Evolutionary conservation across 768 basidiomycete species (phyloP).

Genomic region (Austroboletus festivus): DNA sequence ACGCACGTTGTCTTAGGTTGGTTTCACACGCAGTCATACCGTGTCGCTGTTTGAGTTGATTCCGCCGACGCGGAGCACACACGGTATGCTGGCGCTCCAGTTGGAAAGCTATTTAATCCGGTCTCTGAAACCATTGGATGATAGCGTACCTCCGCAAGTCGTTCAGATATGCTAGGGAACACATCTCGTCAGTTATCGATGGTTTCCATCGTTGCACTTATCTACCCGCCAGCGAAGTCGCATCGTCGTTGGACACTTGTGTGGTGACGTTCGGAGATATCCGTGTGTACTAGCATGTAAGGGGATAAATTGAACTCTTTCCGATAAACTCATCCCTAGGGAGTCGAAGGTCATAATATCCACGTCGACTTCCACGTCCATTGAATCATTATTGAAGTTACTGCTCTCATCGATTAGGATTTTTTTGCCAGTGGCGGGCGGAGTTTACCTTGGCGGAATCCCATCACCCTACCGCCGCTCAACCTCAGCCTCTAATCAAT

Average conservation of each 20-base stretch:
- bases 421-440: not conserved
- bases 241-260: not conserved
- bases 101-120: too few species aligned
- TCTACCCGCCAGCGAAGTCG: not conserved
- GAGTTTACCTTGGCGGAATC: constrained; percentile 5
- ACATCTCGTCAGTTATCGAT: not conserved
- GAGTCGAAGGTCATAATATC: constrained; percentile 2
- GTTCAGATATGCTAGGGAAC: not conserved
- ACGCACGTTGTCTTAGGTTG: constrained; percentile 20
- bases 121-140: constrained; percentile 1
- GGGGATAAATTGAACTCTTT: not conserved
- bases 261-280: too few species aligned
- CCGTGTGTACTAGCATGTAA: not conserved
- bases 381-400: constrained; percentile 5
- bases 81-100: too few species aligned
- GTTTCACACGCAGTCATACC: not conserved
- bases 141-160: not conserved
- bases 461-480: too few species aligned
- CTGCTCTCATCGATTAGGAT: constrained; percentile 1
- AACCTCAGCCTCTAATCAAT: too few species aligned
- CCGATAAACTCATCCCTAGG: not conserved
- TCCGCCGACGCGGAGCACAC: too few species aligned
- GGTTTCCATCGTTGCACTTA: not conserved
- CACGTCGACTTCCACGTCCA: constrained; percentile 13
- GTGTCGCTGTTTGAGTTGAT: too few species aligned